These are phyloP conservation scores for Metarhizium sp. DNA, from an alignment of 2,329 filamentous ascomycete species.

Conservation along the genomic window DNA sequence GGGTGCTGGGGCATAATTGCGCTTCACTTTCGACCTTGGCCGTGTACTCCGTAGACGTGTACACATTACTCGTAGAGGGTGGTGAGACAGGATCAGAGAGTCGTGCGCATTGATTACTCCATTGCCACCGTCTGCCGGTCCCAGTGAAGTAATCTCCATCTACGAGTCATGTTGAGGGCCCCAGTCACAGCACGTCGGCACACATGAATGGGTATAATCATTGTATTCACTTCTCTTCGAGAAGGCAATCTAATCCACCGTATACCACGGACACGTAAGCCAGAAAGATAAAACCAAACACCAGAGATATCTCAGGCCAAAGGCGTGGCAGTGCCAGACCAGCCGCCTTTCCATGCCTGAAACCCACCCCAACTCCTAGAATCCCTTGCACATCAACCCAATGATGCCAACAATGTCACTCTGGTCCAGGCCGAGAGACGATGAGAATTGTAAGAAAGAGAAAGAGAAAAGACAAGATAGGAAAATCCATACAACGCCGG, in stretches of 20 bases:
- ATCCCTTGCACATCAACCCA: background rate
- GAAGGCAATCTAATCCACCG: slow-evolving; percentile 1
- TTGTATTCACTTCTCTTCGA: background rate
- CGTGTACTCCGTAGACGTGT: background rate
- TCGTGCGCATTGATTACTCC: no score
- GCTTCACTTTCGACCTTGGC: no score
- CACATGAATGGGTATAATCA: background rate
- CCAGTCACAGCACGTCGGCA: no score
- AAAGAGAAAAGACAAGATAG: background rate
- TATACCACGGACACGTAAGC: background rate
- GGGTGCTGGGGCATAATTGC: no score
- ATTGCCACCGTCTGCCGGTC: no score
- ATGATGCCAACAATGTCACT: background rate
- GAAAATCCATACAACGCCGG: background rate
- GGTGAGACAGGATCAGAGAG: no score
- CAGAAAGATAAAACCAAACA: background rate
- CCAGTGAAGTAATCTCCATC: no score
- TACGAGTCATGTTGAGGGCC: no score
- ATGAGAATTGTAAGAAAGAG: background rate
- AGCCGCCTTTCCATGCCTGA: background rate
- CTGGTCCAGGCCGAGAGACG: background rate
- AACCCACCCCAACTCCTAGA: slow-evolving; percentile 4
- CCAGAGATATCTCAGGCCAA: slow-evolving; percentile 1
- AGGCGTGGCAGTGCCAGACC: slow-evolving; percentile 3
- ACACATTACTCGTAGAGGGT: no score